A percentile compares a stretch with the other conserved stretches of the same genome.
Evolutionary conservation across 768 basidiomycete species (phyloP).

Genomic region (Serendipita sp.): DNA sequence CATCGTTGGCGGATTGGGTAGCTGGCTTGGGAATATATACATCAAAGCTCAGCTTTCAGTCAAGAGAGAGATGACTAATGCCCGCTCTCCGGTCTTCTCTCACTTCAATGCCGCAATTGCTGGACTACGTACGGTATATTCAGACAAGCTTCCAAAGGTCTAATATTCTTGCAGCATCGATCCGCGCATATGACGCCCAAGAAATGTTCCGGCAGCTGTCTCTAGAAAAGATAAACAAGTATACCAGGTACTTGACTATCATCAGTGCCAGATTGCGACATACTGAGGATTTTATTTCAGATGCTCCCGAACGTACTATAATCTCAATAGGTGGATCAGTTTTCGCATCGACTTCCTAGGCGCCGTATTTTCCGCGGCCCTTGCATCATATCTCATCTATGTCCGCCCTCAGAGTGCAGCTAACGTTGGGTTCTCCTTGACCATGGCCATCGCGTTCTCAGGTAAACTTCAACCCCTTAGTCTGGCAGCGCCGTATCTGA

Average conservation of each 20-base stretch:
- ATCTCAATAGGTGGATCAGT: slow-evolving; percentile 36
- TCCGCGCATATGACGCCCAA: slow-evolving; percentile 51
- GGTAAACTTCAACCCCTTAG: background rate
- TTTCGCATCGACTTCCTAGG: slow-evolving; percentile 44
- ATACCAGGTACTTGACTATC: slow-evolving; percentile 15
- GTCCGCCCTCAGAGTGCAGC: slow-evolving; percentile 23
- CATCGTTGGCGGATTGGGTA: slow-evolving; percentile 26
- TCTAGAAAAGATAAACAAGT: slow-evolving; percentile 36
- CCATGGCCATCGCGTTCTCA: slow-evolving; percentile 10
- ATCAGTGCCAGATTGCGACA: background rate
- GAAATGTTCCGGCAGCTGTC: slow-evolving; percentile 28
- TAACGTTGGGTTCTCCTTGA: slow-evolving; percentile 15
- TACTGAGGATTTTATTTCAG: slow-evolving; percentile 10
- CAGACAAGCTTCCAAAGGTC: slow-evolving; percentile 11
- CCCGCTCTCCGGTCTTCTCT: slow-evolving; percentile 31
- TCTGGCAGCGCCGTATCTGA: background rate
- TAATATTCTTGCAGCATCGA: slow-evolving; percentile 21
- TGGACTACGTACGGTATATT: slow-evolving; percentile 27
- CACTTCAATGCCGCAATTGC: slow-evolving; percentile 41
- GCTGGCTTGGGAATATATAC: slow-evolving; percentile 31
- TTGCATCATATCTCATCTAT: slow-evolving; percentile 44
- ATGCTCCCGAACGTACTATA: slow-evolving; percentile 32
- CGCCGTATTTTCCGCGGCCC: slow-evolving; percentile 32
- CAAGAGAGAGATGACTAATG: slow-evolving; percentile 39
- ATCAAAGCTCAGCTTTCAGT: slow-evolving; percentile 39